phyloP scores from a whole-genome alignment of 164 flowering plant genomes.

The Vitis vinifera region DNA sequence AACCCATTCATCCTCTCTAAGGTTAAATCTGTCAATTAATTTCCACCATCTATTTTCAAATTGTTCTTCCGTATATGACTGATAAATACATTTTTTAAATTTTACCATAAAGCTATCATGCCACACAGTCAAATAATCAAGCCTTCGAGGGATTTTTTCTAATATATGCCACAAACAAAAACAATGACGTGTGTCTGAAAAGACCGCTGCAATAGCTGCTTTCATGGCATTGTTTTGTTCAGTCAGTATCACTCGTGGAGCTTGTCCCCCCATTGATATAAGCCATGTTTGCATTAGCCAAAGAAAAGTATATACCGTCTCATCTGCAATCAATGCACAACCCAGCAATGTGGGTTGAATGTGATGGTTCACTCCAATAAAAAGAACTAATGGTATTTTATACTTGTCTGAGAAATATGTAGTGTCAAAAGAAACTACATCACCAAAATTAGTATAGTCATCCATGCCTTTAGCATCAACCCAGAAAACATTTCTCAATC shows the following conservation, averaged over 20 bases:
- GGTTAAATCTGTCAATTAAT: conserved; percentile 39
- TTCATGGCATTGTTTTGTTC: conserved; percentile 41
- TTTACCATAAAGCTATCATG: conserved; percentile 36
- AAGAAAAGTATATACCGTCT: conserved; percentile 35
- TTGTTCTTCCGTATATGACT: conserved; percentile 44
- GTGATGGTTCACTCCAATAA: conserved; percentile 57
- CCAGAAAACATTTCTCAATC: conserved; percentile 52
- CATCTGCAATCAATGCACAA: conserved; percentile 52
- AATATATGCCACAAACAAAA: conserved; percentile 43
- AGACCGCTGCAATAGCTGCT: conserved; percentile 35
- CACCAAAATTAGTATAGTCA: conserved; percentile 37
- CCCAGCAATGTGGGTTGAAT: conserved; percentile 47
- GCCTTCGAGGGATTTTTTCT: conserved; percentile 40
- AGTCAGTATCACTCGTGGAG: conserved; percentile 45
- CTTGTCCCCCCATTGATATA: conserved; percentile 39
- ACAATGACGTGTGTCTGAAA: conserved; percentile 45
- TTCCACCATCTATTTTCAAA: conserved; percentile 55
- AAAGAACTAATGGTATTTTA: conserved; percentile 40
- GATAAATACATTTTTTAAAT: conserved; percentile 44
- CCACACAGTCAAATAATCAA: conserved; percentile 29
- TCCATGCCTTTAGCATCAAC: conserved; percentile 47
- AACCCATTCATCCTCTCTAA: conserved; percentile 44
- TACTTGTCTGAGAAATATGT: conserved; percentile 38
- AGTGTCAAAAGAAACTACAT: conserved; percentile 53
- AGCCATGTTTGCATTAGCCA: conserved; percentile 60